These are phyloP conservation scores for Heteromeles arbutifolia DNA, from an alignment of 306 rosid species.

Conservation along the genomic window DNA sequence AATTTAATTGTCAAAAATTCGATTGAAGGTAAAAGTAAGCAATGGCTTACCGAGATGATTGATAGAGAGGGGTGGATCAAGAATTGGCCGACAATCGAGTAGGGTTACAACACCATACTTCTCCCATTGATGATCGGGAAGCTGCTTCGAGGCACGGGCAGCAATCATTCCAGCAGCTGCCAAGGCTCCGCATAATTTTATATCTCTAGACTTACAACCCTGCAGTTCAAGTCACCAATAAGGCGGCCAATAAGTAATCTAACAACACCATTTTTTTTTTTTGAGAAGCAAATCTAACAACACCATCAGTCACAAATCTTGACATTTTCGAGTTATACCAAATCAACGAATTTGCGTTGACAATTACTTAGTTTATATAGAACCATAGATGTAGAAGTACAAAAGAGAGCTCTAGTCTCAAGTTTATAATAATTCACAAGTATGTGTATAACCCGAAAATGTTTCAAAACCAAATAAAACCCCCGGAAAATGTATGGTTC, in stretches of 20 bases:
- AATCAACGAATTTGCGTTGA: neutral
- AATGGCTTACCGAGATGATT: constrained; percentile 52
- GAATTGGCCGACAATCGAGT: constrained; percentile 70
- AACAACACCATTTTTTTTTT: neutral
- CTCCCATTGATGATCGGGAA: constrained; percentile 50
- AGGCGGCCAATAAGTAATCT: neutral
- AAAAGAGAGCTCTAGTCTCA: neutral
- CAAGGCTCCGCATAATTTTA: constrained; percentile 64
- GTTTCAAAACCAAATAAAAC: neutral
- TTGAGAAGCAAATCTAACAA: no score
- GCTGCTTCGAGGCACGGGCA: constrained; percentile 42
- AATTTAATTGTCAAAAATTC: neutral
- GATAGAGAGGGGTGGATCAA: constrained; percentile 59
- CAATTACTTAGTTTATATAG: neutral
- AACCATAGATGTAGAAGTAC: no score
- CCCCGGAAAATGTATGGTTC: neutral
- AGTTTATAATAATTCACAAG: no score
- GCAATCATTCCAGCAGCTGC: constrained; percentile 86
- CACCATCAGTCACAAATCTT: neutral
- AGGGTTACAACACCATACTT: constrained; percentile 84
- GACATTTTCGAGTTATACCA: neutral
- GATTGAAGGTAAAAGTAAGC: neutral
- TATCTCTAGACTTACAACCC: constrained; percentile 77
- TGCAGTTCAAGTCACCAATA: constrained; percentile 19
- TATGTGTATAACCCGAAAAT: neutral